A percentile compares a stretch with the other conserved stretches of the same genome.
These are phyloP conservation scores for Cyberlindnera subsufficiens DNA, from an alignment of 805 yeast genomes.

Conservation along the genomic window DNA sequence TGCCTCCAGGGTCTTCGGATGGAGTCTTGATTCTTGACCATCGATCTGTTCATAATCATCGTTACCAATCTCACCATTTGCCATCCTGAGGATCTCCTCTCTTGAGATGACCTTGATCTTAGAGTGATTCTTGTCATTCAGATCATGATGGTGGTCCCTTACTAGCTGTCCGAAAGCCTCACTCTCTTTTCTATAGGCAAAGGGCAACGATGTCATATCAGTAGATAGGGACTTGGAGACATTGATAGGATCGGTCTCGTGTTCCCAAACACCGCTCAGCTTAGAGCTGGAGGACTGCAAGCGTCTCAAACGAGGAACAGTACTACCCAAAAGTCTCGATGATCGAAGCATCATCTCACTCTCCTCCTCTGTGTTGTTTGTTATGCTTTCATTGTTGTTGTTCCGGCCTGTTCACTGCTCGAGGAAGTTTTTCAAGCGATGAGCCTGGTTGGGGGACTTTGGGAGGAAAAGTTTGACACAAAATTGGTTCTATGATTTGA, in stretches of 20 bases:
- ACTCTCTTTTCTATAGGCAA: slow-evolving; percentile 31
- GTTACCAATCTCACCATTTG: neutral
- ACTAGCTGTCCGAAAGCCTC: slow-evolving; percentile 40
- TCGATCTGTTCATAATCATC: neutral
- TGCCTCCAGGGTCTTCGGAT: slow-evolving; percentile 52
- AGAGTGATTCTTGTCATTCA: slow-evolving; percentile 25
- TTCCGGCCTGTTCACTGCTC: too few relatives aligned
- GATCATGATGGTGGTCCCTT: slow-evolving; percentile 29
- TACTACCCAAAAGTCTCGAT: neutral
- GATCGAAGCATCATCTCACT: neutral
- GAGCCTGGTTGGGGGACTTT: too few relatives aligned
- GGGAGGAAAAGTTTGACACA: too few relatives aligned
- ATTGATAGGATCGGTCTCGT: slow-evolving; percentile 13
- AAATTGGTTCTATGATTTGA: too few relatives aligned
- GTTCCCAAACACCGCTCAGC: slow-evolving; percentile 11
- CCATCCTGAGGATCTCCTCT: slow-evolving; percentile 24
- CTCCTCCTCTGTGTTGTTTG: too few relatives aligned
- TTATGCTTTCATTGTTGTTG: too few relatives aligned
- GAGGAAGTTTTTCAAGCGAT: too few relatives aligned
- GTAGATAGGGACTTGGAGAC: slow-evolving; percentile 7
- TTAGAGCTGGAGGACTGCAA: slow-evolving; percentile 6
- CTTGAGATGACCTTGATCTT: slow-evolving; percentile 30
- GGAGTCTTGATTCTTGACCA: slow-evolving; percentile 33
- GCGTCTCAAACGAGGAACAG: neutral
- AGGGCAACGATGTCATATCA: slow-evolving; percentile 20